Evolutionary conservation across 495 filamentous ascomycete species (phyloP).

Genomic region (Extremus antarcticus): DNA sequence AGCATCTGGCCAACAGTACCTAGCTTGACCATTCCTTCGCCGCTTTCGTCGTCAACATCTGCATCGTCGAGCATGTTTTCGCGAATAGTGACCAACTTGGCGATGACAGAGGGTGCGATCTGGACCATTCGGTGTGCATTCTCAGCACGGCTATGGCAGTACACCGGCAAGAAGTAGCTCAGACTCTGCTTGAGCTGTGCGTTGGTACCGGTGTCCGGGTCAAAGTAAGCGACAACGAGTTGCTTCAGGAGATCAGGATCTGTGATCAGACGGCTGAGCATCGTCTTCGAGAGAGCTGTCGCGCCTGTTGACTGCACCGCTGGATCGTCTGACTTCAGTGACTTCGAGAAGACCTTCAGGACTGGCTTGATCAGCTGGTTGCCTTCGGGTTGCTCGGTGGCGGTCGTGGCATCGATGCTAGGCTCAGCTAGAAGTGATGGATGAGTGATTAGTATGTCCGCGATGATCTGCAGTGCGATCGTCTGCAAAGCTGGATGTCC

Average conservation of each 20-base stretch:
- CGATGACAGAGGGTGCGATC: slow-evolving; percentile 58
- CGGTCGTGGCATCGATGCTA: slow-evolving; percentile 1
- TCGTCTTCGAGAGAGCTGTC: slow-evolving; percentile 70
- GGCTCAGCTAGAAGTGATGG: slow-evolving; percentile 52
- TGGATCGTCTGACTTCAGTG: slow-evolving; percentile 56
- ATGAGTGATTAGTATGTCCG: slow-evolving; percentile 82
- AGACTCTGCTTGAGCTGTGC: slow-evolving; percentile 80
- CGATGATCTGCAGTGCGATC: slow-evolving; percentile 82
- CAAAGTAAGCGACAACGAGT: slow-evolving; percentile 78
- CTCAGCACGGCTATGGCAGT: slow-evolving; percentile 68
- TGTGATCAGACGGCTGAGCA: slow-evolving; percentile 58
- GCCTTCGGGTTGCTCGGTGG: slow-evolving; percentile 31
- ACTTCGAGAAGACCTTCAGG: slow-evolving; percentile 66
- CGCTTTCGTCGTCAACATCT: slow-evolving; percentile 56
- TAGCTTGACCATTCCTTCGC: slow-evolving; percentile 44
- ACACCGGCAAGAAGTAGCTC: slow-evolving; percentile 92
- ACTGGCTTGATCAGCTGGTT: slow-evolving; percentile 47
- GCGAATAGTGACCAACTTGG: slow-evolving; percentile 43
- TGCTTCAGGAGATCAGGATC: slow-evolving; percentile 67
- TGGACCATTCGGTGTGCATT: slow-evolving; percentile 71
- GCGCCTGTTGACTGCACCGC: slow-evolving; percentile 75
- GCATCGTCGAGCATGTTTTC: slow-evolving; percentile 45
- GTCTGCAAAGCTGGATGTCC: slow-evolving; percentile 82
- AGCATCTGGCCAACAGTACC: slow-evolving; percentile 65
- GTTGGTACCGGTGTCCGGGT: slow-evolving; percentile 72